These are phyloP conservation scores for Mycena chlorophos DNA, from an alignment of 768 basidiomycete species.

Conservation along the genomic window DNA sequence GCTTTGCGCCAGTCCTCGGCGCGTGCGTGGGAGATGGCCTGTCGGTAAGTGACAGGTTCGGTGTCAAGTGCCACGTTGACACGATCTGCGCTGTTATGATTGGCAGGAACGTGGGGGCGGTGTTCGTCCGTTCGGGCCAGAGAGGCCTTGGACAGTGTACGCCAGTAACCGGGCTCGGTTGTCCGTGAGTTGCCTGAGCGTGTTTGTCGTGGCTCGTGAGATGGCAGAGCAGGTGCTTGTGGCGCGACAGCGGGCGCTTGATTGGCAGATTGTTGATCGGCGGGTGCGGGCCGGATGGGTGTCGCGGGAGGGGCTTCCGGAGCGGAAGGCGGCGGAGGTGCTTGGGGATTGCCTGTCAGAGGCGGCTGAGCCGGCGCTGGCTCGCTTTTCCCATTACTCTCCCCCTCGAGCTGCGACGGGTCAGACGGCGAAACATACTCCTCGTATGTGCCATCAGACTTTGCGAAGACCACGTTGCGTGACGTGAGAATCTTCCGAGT, in stretches of 20 bases:
- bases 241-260: not conserved
- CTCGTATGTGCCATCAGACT: not conserved
- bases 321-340: not conserved
- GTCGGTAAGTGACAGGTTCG: slow-evolving; percentile 3
- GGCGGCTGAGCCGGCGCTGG: not conserved
- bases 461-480: slow-evolving; percentile 4
- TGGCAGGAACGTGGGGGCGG: not conserved
- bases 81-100: not conserved
- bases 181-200: not conserved
- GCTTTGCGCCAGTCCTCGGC: no score
- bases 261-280: not conserved
- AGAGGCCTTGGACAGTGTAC: not conserved
- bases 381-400: not conserved
- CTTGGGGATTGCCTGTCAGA: not conserved
- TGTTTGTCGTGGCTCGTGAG: not conserved
- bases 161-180: not conserved
- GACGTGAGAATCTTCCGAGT: slow-evolving; percentile 6
- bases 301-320: not conserved
- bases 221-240: no score
- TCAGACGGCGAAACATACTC: not conserved
- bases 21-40: not conserved
- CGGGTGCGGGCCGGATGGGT: not conserved
- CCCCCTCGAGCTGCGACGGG: slow-evolving; percentile 11
- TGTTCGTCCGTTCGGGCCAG: not conserved
- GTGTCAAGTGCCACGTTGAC: slow-evolving; percentile 4